Conservation (phyloP, 306 rosid genomes). For the Dalbergia oliveri region DNA sequence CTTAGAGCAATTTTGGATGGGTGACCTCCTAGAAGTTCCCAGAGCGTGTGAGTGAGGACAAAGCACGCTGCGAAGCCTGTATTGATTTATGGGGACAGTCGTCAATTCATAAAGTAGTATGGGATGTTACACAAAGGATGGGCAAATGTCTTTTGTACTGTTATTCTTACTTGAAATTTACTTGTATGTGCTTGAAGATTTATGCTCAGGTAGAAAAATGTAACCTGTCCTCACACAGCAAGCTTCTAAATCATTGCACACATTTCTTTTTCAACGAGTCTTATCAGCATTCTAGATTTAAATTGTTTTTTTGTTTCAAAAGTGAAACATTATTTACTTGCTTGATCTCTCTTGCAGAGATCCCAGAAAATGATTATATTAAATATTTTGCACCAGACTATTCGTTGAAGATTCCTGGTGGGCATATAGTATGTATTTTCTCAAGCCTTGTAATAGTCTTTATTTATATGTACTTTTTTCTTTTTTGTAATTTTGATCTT, state of each 20-base stretch:
- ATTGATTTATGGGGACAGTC: too few species aligned
- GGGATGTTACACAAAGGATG: too few species aligned
- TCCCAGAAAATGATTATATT: constrained; percentile 94
- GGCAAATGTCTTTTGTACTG: neutral
- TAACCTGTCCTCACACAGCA: constrained; percentile 1
- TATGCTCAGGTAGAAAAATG: constrained; percentile 26
- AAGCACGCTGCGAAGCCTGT: too few species aligned
- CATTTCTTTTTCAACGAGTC: too few species aligned
- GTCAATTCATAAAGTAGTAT: too few species aligned
- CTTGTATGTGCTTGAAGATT: constrained; percentile 39
- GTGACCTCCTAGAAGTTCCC: too few species aligned
- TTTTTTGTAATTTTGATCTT: constrained; percentile 14
- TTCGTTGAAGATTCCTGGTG: constrained; percentile 85
- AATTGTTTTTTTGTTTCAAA: constrained; percentile 22
- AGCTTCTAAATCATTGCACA: constrained; percentile 1
- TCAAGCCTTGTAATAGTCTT: constrained; percentile 22
- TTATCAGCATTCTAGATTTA: neutral
- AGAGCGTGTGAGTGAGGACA: too few species aligned
- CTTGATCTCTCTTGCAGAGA: constrained; percentile 72
- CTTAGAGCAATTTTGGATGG: too few species aligned
- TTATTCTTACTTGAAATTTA: neutral
- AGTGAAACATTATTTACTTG: constrained; percentile 2
- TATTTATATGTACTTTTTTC: constrained; percentile 10
- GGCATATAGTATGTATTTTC: constrained; percentile 76
- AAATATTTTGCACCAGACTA: constrained; percentile 91